These are phyloP conservation scores for Olyra latifolia DNA, from an alignment of 176 grass and related monocot species.

Conservation along the genomic window DNA sequence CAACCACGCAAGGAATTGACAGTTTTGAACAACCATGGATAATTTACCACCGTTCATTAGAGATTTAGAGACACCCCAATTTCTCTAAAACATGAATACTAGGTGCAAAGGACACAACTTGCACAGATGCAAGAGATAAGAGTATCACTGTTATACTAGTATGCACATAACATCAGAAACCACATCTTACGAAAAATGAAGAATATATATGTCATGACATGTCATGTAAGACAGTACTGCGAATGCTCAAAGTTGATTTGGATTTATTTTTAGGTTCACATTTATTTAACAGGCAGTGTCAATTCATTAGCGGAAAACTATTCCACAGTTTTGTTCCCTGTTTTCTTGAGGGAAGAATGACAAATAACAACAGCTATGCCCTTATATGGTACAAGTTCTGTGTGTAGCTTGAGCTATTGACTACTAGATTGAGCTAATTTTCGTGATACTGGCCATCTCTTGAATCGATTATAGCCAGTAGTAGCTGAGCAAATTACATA, in stretches of 20 bases:
- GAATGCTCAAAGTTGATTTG: neutral
- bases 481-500: slow-evolving; percentile 31
- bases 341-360: neutral
- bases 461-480: neutral
- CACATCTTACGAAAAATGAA: neutral
- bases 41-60: neutral
- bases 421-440: neutral
- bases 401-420: neutral
- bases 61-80: neutral
- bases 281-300: neutral
- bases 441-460: neutral
- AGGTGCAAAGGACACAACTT: neutral
- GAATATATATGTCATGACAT: neutral
- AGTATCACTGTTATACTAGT: neutral
- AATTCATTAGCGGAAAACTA: slow-evolving; percentile 15
- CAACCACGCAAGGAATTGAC: neutral
- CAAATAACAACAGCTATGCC: slow-evolving; percentile 18
- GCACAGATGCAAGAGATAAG: slow-evolving; percentile 1
- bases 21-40: neutral
- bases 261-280: slow-evolving; percentile 5
- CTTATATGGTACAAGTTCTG: neutral
- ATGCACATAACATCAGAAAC: slow-evolving; percentile 1
- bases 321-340: neutral
- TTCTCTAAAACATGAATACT: neutral
- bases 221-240: slow-evolving; percentile 4